Evolutionary conservation across 768 basidiomycete genomes (phyloP), one percentile per base, ranked within the genome.

Genomic region (Xerocomus spinulosus): DNA sequence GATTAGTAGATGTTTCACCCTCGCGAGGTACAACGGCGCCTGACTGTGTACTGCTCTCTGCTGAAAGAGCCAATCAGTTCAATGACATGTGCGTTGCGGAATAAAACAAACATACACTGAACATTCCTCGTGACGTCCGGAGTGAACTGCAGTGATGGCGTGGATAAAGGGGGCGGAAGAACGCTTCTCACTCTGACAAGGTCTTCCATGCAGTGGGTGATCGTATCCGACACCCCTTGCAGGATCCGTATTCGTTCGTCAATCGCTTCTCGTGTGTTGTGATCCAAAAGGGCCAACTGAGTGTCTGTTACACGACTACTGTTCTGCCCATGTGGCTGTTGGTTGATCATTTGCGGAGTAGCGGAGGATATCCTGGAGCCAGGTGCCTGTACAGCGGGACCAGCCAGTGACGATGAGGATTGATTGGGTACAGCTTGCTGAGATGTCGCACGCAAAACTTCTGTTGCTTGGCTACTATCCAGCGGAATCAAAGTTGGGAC

Each of bases 231-330:
- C 32, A 94, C 85, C 15, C 81, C 78, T 67, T 92, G 84, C 30
- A 97, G 69, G 32, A 91, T 76, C 35, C 81, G 75, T 51, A 97
- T 67, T 46, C 91, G 79, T 57, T 92, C 90, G 54, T 93, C 89
- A 41, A 96, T 86, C 6, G 86, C 85, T 54, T 88, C 86, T 45
- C 87, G 73, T 23, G 88, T 90, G 32, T 84, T 61, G 23, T 58
- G 69, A 53, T 92, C 87, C 66, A 92, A 68, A 17, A 73, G 67
- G 15, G 75, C 70, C 12, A 92, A 71, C 56, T 91, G 86, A 33
- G 78, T 78, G 14, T 81, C 79, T 5, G 58, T 51, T 12, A 53
- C 21, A 33, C 37, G 54, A 30, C 14, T n/a, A 25, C 10, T 39
- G 25, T 44, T 34, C 18, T 5, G 9, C 75, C 80, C 47, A 81